These are phyloP conservation scores for Pseudogymnoascus sp. DNA, from an alignment of 2,329 filamentous ascomycete genomes.

Conservation along the genomic window DNA sequence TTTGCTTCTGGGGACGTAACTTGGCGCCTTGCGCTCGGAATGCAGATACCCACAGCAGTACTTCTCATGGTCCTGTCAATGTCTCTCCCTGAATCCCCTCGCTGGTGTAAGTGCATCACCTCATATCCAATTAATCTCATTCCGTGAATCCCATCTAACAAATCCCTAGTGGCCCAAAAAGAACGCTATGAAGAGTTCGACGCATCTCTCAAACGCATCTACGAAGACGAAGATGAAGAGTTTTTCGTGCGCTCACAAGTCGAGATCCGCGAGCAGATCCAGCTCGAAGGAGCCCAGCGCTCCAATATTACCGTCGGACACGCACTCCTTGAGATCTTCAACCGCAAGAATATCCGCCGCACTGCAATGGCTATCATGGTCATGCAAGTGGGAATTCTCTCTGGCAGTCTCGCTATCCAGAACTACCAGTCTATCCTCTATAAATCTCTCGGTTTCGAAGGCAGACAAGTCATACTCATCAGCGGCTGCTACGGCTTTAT, in stretches of 20 bases:
- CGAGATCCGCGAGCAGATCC: constrained; percentile 25
- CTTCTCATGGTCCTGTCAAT: constrained; percentile 16
- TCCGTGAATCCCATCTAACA: not conserved
- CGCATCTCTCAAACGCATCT: constrained; percentile 21
- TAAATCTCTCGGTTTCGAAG: constrained; percentile 40
- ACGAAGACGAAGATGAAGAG: constrained; percentile 22
- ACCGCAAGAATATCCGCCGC: constrained; percentile 25
- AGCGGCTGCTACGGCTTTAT: constrained; percentile 37
- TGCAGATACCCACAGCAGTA: constrained; percentile 22
- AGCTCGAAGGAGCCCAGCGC: constrained; percentile 16
- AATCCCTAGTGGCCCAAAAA: constrained; percentile 14
- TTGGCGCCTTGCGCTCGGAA: constrained; percentile 23
- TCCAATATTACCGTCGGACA: constrained; percentile 4
- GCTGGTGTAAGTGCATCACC: constrained; percentile 15
- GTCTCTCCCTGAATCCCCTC: constrained; percentile 16
- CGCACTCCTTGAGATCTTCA: constrained; percentile 24
- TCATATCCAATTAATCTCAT: not conserved
- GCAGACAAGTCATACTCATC: constrained; percentile 40
- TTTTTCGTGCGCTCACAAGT: constrained; percentile 20
- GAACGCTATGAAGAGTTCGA: constrained; percentile 25
- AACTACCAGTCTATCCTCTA: constrained; percentile 32
- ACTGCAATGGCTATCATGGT: constrained; percentile 26
- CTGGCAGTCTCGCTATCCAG: constrained; percentile 27
- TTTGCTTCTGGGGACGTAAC: constrained; percentile 19
- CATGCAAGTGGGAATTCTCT: constrained; percentile 28